Base-by-base conservation (phyloP, 164 flowering plant genomes). In the Aristolochia contorta region DNA sequence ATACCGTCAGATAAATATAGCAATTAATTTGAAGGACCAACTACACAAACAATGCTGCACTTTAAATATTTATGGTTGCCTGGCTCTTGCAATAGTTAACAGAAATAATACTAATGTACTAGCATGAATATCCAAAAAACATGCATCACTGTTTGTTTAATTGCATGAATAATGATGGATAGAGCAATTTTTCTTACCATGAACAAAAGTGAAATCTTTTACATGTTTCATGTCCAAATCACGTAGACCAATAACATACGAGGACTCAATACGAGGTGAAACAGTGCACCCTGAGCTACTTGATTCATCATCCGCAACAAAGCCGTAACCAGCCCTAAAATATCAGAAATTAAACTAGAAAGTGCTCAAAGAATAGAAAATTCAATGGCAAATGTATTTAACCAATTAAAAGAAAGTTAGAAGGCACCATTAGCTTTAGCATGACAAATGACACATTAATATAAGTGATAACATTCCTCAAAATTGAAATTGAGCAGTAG, bases 181-280 rank as follows among this genome's bases (percentile, higher is more conserved):
- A 50, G 24, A 19, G 18, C 19, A 4, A 56, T 16, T 62, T 9
- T 52, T 59, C 91, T 79, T 69, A 93, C 99, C 99, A 60, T 93
- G 84, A 47, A 90, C 73, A 79, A 86, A 93, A 68, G 75, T 69
- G 60, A 90, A 90, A 73, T 93, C 99, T 72, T 90, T 93, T 19
- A 90, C 83, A 68, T 93, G 99, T 79, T 82, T 90, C 84, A 93
- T 81, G 56, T 85, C 96, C 75, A 93, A 76, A 64, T 93, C 99
- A 30, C 92, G 81, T 54, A 93, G 63, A 66, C 70, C 83, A 55
- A 90, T 79, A 46, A 82, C 75, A 63, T 90, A 88, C 5, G 99
- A 93, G 48, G 97, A 91, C 58, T 87, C 91, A 52, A 93, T 61
- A 54, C 82, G 89, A 74, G 85, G 82, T 60, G 87, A 80, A 64